Base-by-base conservation (phyloP, 495 filamentous ascomycete species). In the Pyrenula massariospora region DNA sequence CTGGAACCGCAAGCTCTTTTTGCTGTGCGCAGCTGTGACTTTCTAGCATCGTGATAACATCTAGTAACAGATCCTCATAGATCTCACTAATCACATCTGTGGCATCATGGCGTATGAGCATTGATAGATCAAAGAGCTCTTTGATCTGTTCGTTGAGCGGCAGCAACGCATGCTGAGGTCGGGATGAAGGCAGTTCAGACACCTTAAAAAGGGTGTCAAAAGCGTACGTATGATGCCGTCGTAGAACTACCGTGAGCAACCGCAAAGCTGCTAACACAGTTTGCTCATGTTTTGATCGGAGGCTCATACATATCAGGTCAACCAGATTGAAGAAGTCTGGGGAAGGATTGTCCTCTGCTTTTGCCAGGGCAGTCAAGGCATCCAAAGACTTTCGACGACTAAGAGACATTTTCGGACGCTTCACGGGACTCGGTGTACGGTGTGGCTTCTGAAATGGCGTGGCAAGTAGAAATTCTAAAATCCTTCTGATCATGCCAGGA, bases 241-340 rank as follows among this genome's bases (percentile, higher is more conserved):
- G 84, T 56, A 97, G 76, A 57, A 97, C 85, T 24, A 88, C 84
- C 24, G 88, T 87, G 21, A 92, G 74, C 2, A 99, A 78, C 53
- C 89, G 88, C 19, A 99, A 73, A 2, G 92, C 95, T 22, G 91
- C 88, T 54, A 87, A 82, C 15, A 95, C 83, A 2, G 93, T 97
- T 62, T 96, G 91, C 36, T 86, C 80, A 62, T 90, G 95, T 24
- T 76, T 75, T 2, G 94, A 97, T 58, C 80, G 75, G n/a, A 96
- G 75, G 63, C 91, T 92, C 12, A 87, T 82, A 1, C 91, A 75
- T 25, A 93, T 82, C n/a, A 99, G 77, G 70, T 97, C 93, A 50
- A 90, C 86, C 36, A 98, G 74, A 63, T 92, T 97, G 73, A 96
- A 96, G 1, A 98, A 77, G 31, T 86, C 80, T 8, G 93, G 94